Evolutionary conservation across 2,329 filamentous ascomycete genomes (phyloP).

Genomic region (Fusarium armeniacum): DNA sequence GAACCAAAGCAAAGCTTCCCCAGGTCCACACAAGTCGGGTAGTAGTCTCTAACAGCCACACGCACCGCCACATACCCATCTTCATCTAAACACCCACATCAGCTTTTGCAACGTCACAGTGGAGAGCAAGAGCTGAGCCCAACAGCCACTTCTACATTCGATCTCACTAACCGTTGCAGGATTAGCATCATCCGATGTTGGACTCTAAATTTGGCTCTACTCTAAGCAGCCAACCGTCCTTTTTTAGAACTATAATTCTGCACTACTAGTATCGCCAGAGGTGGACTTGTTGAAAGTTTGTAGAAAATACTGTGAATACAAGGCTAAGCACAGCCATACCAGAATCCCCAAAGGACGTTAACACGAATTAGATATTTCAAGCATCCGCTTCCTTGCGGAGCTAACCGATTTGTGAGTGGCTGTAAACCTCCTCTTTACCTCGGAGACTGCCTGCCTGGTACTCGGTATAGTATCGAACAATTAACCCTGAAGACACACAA

Average conservation of each 20-base stretch:
- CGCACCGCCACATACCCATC: background rate
- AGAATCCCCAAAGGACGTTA: background rate
- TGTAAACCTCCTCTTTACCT: conserved; percentile 11
- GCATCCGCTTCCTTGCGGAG: conserved; percentile 20
- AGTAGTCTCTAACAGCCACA: background rate
- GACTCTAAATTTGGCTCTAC: conserved; percentile 45
- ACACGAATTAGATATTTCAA: background rate
- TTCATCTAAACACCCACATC: background rate
- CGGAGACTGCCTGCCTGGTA: conserved; percentile 13
- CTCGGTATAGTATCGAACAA: conserved; percentile 1
- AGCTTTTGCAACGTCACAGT: conserved; percentile 34
- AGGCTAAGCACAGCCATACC: background rate
- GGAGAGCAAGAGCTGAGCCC: conserved; percentile 2
- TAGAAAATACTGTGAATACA: conserved; percentile 38
- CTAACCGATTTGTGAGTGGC: conserved; percentile 9
- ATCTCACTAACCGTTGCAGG: conserved; percentile 1
- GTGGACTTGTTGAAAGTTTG: conserved; percentile 27
- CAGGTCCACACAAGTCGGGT: conserved; percentile 15
- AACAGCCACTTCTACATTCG: conserved; percentile 38
- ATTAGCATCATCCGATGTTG: conserved; percentile 38
- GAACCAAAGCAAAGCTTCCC: conserved; percentile 24
- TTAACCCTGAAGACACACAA: background rate
- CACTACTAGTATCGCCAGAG: background rate
- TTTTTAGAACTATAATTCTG: conserved; percentile 25
- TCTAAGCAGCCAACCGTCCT: conserved; percentile 37